phyloP scores from a whole-genome alignment of 2,329 filamentous ascomycete genomes.

The Xylaria hypoxylon region DNA sequence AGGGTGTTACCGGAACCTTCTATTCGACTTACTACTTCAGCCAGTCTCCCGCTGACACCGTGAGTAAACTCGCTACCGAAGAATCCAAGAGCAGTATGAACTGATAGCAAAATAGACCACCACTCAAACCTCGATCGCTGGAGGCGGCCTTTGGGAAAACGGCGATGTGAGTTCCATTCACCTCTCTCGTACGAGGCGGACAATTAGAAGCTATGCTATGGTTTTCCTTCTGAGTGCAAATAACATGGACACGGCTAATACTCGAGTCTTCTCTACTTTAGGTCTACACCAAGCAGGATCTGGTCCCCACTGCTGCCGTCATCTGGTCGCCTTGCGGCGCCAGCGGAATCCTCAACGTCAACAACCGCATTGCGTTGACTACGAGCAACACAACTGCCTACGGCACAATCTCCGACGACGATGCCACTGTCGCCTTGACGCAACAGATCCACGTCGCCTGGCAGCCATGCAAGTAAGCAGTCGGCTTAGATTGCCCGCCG shows the following conservation, averaged over 20 bases:
- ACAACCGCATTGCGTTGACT: slow-evolving; percentile 59
- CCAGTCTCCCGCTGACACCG: slow-evolving; percentile 57
- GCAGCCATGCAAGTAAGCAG: slow-evolving; percentile 49
- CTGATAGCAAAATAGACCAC: slow-evolving; percentile 50
- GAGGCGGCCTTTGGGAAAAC: slow-evolving; percentile 56
- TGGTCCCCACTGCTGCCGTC: slow-evolving; percentile 57
- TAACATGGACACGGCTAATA: slow-evolving; percentile 12
- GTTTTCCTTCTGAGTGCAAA: no score
- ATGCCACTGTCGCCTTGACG: slow-evolving; percentile 58
- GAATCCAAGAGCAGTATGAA: not conserved
- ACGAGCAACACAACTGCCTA: slow-evolving; percentile 53
- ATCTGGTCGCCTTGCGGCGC: slow-evolving; percentile 61
- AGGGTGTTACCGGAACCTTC: slow-evolving; percentile 58
- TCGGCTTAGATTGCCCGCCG: not conserved
- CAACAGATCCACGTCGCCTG: slow-evolving; percentile 59
- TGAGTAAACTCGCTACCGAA: slow-evolving; percentile 34
- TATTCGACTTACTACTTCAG: slow-evolving; percentile 62
- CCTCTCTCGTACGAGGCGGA: not conserved
- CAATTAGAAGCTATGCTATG: not conserved
- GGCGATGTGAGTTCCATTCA: slow-evolving; percentile 46
- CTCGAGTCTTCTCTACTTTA: slow-evolving; percentile 41
- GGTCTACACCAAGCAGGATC: slow-evolving; percentile 61
- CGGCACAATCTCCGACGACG: slow-evolving; percentile 59
- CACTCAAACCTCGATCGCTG: slow-evolving; percentile 57
- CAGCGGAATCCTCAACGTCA: slow-evolving; percentile 60